These are phyloP conservation scores for Pythium apleroticum DNA, from an alignment of 352 stramenopile genomes.

Conservation along the genomic window DNA sequence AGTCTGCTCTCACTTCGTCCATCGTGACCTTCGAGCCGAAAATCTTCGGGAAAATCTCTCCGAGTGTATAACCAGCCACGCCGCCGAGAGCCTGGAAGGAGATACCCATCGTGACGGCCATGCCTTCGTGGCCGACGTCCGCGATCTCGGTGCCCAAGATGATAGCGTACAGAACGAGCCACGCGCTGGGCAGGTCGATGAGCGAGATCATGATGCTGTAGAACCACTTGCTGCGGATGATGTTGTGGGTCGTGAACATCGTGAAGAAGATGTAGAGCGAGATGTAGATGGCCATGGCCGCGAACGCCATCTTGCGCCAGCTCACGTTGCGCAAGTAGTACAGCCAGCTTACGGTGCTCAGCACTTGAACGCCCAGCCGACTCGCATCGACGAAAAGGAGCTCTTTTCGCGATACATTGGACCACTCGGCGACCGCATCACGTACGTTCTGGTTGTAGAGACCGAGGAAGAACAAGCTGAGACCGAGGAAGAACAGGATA, in stretches of 20 bases:
- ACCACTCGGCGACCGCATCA: constrained; percentile 12
- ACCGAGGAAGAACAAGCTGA: constrained; percentile 11
- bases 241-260: constrained; percentile 30
- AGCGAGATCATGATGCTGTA: constrained; percentile 34
- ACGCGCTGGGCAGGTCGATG: constrained; percentile 36
- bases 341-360: constrained; percentile 3
- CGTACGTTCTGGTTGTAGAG: constrained; percentile 18
- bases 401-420: background rate
- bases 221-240: constrained; percentile 40
- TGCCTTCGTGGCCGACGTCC: constrained; percentile 44
- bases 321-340: constrained; percentile 7
- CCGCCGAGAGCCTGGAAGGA: constrained; percentile 45
- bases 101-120: constrained; percentile 45
- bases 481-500: constrained; percentile 11
- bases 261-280: constrained; percentile 4
- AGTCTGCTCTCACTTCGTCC: background rate
- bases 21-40: background rate
- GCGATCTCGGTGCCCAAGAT: constrained; percentile 50
- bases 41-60: constrained; percentile 25
- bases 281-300: constrained; percentile 11
- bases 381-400: background rate
- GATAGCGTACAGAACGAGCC: constrained; percentile 45
- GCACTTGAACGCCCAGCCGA: background rate
- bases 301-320: constrained; percentile 12
- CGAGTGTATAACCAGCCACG: constrained; percentile 28